Evolutionary conservation across 2,329 filamentous ascomycete species (phyloP), one percentile per base, ranked within the genome.

Genomic region (Monilinia polystroma): DNA sequence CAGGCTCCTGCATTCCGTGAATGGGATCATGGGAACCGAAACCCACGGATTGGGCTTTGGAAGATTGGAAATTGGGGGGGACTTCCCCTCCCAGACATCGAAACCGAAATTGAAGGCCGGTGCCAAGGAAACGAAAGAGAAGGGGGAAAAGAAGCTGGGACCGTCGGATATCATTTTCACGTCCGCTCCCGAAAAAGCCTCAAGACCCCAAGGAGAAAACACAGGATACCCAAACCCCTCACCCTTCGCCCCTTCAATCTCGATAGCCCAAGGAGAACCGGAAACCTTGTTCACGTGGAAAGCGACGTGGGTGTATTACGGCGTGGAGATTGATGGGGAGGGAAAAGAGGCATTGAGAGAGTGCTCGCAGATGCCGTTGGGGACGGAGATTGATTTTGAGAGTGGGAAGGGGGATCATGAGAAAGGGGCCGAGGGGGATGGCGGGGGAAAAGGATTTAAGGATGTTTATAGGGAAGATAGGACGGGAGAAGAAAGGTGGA

Each of bases 301-400:
- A 10, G 45, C 45, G 5, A n/a, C 20, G 45, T 49, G 45, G 45
- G 45, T 49, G 18, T 49, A 49, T 49, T 49, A 49, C 20, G 45
- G 45, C 0, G 45, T 49, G 41, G 45, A n/a, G 45, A 47, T 10
- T 2, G 43, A 60, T 18, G 45, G 11, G 4, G 43, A 38, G 5
- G 45, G 45, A 6, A 51, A 12, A 23, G 29, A 38, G 58, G 14
- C 2, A 3, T 0, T 60, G 3, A n/a, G 58, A 4, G 58, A 51
- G 35, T 49, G 58, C 18, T 10, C 8, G 10, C 58, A 62, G 58
- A 62, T 62, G 32, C 58, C 58, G 1, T n/a, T 3, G n/a, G 43
- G 14, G 5, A 20, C 14, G 1, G 45, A 23, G 1, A 32, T 53
- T 2, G 11, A 41, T 14, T 23, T 51, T 7, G 55, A 41, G 23